A percentile compares a stretch with the other conserved stretches of the same genome.
These are phyloP conservation scores for Phytopythium montanum DNA, from an alignment of 352 stramenopile species.

Conservation along the genomic window DNA sequence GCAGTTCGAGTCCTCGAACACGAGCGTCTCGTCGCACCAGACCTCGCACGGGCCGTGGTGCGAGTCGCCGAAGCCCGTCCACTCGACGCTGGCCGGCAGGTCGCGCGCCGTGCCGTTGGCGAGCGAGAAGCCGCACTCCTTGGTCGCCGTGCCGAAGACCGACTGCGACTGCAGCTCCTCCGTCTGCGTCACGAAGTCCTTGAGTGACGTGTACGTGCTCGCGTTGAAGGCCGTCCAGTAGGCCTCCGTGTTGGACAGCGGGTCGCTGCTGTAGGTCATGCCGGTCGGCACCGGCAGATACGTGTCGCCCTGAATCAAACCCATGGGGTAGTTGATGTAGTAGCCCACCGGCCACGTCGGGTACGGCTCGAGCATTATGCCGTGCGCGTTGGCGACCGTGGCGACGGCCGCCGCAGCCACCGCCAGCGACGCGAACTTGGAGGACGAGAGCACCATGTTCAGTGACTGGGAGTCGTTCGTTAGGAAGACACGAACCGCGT, in stretches of 20 bases:
- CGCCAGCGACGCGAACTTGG: slow-evolving; percentile 6
- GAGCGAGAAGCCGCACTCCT: slow-evolving; percentile 31
- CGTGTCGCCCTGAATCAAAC: slow-evolving; percentile 31
- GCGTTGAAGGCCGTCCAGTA: slow-evolving; percentile 26
- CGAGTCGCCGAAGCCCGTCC: slow-evolving; percentile 27
- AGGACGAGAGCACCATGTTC: slow-evolving; percentile 3
- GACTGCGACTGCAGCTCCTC: slow-evolving; percentile 16
- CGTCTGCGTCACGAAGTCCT: slow-evolving; percentile 20
- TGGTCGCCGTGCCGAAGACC: slow-evolving; percentile 22
- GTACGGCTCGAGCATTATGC: slow-evolving; percentile 28
- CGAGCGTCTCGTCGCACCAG: slow-evolving; percentile 44
- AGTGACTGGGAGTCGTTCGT: too few species aligned
- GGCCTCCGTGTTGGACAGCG: slow-evolving; percentile 21
- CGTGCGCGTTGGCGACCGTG: slow-evolving; percentile 15
- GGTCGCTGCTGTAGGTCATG: slow-evolving; percentile 26
- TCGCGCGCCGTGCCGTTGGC: slow-evolving; percentile 26
- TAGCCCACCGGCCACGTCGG: slow-evolving; percentile 35
- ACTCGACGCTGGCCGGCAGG: slow-evolving; percentile 25
- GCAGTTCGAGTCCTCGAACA: slow-evolving; percentile 40
- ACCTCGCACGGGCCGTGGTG: slow-evolving; percentile 45
- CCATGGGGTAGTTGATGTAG: slow-evolving; percentile 23
- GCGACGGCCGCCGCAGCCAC: slow-evolving; percentile 6
- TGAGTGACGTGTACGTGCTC: slow-evolving; percentile 28
- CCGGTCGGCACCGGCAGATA: slow-evolving; percentile 29
- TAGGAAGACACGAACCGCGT: too few species aligned